Percentiles rank a stretch among this genome's conserved stretches.
These are phyloP conservation scores for Hansenula sp. DNA, from an alignment of 1,139 yeast species.

Conservation along the genomic window DNA sequence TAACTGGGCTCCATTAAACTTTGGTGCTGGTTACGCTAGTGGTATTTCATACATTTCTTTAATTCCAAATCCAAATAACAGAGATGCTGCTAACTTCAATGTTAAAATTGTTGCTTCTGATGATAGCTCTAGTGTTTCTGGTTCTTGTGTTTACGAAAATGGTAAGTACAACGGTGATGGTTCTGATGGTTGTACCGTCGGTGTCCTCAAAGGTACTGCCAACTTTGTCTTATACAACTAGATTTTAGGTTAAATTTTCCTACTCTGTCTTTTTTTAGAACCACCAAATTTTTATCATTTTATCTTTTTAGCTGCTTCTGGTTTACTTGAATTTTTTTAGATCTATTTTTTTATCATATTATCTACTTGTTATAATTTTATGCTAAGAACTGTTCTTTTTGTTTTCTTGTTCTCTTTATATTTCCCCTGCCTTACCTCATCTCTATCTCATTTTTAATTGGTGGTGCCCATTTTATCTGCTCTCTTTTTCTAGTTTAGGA, in stretches of 20 bases:
- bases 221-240: slow-evolving; percentile 57
- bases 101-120: slow-evolving; percentile 64
- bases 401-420: no score
- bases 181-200: slow-evolving; percentile 74
- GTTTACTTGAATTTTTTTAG: no score
- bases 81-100: slow-evolving; percentile 56
- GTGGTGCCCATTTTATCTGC: no score
- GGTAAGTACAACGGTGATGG: slow-evolving; percentile 63
- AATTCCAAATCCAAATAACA: slow-evolving; percentile 81
- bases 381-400: no score
- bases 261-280: slow-evolving; percentile 26
- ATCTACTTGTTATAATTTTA: no score
- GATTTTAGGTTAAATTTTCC: slow-evolving; percentile 29
- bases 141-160: slow-evolving; percentile 60
- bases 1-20: slow-evolving; percentile 81
- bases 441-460: no score
- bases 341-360: no score
- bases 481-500: no score
- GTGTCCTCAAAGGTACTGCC: slow-evolving; percentile 64
- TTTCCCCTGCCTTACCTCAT: no score
- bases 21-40: slow-evolving; percentile 67
- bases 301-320: no score
- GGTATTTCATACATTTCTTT: slow-evolving; percentile 69
- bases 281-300: slow-evolving; percentile 15
- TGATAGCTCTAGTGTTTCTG: slow-evolving; percentile 46